phyloP scores from a whole-genome alignment of 2,329 filamentous ascomycete genomes.

The Penicillium sp. region DNA sequence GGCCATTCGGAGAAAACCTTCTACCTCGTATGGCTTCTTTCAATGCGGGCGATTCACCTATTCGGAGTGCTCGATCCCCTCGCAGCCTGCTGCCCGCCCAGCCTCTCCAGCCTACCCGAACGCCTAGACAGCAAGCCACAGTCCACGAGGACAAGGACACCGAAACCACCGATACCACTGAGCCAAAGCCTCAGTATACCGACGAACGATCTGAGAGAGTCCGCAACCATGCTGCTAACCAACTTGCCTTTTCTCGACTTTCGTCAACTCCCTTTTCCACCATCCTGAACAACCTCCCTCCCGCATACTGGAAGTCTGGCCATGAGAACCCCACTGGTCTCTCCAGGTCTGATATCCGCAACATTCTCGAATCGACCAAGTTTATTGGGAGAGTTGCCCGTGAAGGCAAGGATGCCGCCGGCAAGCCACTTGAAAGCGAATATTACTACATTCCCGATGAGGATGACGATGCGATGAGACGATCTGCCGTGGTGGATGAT shows the following conservation, averaged over 20 bases:
- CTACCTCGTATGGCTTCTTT: conserved; percentile 80
- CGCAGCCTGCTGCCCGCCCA: conserved; percentile 31
- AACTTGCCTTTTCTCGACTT: conserved; percentile 89
- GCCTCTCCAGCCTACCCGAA: conserved; percentile 36
- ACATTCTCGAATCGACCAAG: conserved; percentile 68
- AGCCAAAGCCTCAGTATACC: conserved; percentile 21
- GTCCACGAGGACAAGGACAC: conserved; percentile 21
- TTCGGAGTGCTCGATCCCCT: conserved; percentile 39
- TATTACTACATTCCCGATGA: conserved; percentile 93
- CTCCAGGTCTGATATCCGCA: conserved; percentile 63
- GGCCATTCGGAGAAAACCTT: conserved; percentile 82
- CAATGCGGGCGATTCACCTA: conserved; percentile 63
- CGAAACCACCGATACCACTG: conserved; percentile 19
- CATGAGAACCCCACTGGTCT: conserved; percentile 48
- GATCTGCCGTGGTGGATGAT: conserved; percentile 79
- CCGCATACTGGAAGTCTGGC: conserved; percentile 56
- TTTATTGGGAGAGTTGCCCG: conserved; percentile 87
- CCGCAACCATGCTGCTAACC: conserved; percentile 86
- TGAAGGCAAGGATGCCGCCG: conserved; percentile 92
- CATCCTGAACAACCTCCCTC: conserved; percentile 81
- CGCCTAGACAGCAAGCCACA: conserved; percentile 30
- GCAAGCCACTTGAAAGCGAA: conserved; percentile 89
- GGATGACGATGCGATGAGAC: conserved; percentile 74
- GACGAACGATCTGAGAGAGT: conserved; percentile 36
- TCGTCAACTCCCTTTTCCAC: conserved; percentile 88